Evolutionary conservation across 371 early-diverging fungal genomes (phyloP), one percentile per base, ranked within the genome.

Genomic region (Mortierella sp.): DNA sequence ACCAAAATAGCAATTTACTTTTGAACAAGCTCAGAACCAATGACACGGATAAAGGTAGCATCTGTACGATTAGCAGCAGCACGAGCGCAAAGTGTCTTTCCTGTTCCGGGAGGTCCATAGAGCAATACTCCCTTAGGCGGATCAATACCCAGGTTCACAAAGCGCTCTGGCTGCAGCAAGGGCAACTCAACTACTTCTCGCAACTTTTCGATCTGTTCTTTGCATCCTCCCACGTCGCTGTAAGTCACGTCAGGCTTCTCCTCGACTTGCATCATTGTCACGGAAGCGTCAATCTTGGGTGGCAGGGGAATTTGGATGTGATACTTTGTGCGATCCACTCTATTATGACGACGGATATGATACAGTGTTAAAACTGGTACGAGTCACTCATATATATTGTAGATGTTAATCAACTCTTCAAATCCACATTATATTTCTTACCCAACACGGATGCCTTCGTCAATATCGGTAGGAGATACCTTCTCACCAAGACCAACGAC

Each of bases 211-310:
- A 99, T 99, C 87, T 99, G 99, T 83, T 99, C 99, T 78, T 98
- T 98, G 86, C 99, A 96, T 72, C 99, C 99, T 83, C 99, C 99
- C 16, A 99, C 98, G 89, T 99, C 99, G 68, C 94, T 88, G 77
- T 99, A 99, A 1, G 99, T 99, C 28, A 99, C 98, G 87, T 99
- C 99, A 5, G 99, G 99, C 85, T 99, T 99, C 85, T 99, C 99
- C 86, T 99, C 99, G 72, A 99, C 99, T 89, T 99, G 99, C 99
- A 99, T 99, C 91, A 99, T 97, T 20, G 99, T 99, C 24, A 99
- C 99, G 22, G 98, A 94, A 40, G 99, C 96, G 87, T 99, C 99
- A 75, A 99, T 99, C 88, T 97, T 98, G 84, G 99, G 98, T 61
- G 99, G 99, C 47, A 99, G 89, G 20, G 99, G 99, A 74, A 99